Conservation (phyloP, 768 basidiomycete species). For the Amanita jacksonii region DNA sequence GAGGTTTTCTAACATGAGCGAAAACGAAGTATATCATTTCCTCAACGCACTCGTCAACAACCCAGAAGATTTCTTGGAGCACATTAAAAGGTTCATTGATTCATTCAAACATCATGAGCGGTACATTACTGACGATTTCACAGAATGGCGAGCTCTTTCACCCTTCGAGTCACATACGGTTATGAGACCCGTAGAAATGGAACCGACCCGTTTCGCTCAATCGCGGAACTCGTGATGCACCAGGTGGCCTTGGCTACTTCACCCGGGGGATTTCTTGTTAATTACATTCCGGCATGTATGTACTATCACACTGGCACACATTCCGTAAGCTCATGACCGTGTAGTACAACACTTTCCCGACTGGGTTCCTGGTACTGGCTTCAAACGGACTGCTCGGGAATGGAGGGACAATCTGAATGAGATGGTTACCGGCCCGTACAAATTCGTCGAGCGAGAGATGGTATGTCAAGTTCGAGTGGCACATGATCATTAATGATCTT, state of each 20-base stretch:
- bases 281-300: too few relatives aligned
- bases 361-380: too few relatives aligned
- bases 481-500: slow-evolving; percentile 22
- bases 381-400: slow-evolving; percentile 27
- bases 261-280: slow-evolving; percentile 23
- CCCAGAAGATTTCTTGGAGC: slow-evolving; percentile 23
- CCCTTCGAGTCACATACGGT: too few relatives aligned
- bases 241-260: slow-evolving; percentile 16
- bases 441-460: slow-evolving; percentile 21
- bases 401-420: slow-evolving; percentile 24
- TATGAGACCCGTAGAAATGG: too few relatives aligned
- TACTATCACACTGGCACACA: too few relatives aligned
- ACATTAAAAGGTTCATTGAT: slow-evolving; percentile 31
- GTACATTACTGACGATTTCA: not conserved
- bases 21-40: slow-evolving; percentile 29
- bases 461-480: slow-evolving; percentile 13
- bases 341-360: slow-evolving; percentile 35
- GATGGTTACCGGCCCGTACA: slow-evolving; percentile 28
- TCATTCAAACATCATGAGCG: not conserved
- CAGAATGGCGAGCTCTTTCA: slow-evolving; percentile 11
- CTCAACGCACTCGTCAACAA: too few relatives aligned
- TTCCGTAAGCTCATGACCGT: too few relatives aligned
- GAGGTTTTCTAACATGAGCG: slow-evolving; percentile 28
- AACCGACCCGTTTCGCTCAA: slow-evolving; percentile 23
- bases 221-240: slow-evolving; percentile 16